Conservation (phyloP, 2,329 filamentous ascomycete species). For the Furcasterigmium furcatum region DNA sequence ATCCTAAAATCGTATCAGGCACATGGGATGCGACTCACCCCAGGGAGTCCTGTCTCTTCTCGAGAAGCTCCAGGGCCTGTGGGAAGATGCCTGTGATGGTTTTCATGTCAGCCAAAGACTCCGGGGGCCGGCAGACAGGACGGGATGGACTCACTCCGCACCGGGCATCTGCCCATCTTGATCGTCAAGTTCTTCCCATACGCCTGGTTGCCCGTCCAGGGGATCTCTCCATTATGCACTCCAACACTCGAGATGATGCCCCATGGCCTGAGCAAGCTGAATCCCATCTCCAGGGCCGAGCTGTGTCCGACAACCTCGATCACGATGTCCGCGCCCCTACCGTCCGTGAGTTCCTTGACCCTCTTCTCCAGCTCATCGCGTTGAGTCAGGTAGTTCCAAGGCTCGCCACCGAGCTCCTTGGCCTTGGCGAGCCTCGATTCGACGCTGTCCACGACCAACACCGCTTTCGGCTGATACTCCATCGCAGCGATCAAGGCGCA, state of each 20-base stretch:
- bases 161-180: slow-evolving; percentile 76
- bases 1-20: background rate
- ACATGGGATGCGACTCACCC: slow-evolving; percentile 45
- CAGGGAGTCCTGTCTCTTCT: slow-evolving; percentile 63
- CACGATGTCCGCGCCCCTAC: slow-evolving; percentile 70
- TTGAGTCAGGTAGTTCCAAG: slow-evolving; percentile 69
- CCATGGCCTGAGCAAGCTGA: slow-evolving; percentile 68
- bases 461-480: slow-evolving; percentile 68
- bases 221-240: slow-evolving; percentile 64
- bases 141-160: slow-evolving; percentile 39
- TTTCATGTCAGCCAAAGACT: background rate
- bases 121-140: background rate
- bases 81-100: slow-evolving; percentile 51
- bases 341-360: slow-evolving; percentile 70
- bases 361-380: slow-evolving; percentile 64
- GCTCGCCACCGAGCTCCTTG: slow-evolving; percentile 71
- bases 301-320: slow-evolving; percentile 67
- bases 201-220: slow-evolving; percentile 35
- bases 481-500: slow-evolving; percentile 77
- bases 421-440: slow-evolving; percentile 72
- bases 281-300: slow-evolving; percentile 66
- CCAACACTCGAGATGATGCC: slow-evolving; percentile 73
- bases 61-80: slow-evolving; percentile 61
- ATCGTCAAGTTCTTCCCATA: slow-evolving; percentile 69
- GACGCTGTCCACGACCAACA: slow-evolving; percentile 79